Evolutionary conservation across 768 basidiomycete genomes (phyloP).

Genomic region (Asterophora parasitica): DNA sequence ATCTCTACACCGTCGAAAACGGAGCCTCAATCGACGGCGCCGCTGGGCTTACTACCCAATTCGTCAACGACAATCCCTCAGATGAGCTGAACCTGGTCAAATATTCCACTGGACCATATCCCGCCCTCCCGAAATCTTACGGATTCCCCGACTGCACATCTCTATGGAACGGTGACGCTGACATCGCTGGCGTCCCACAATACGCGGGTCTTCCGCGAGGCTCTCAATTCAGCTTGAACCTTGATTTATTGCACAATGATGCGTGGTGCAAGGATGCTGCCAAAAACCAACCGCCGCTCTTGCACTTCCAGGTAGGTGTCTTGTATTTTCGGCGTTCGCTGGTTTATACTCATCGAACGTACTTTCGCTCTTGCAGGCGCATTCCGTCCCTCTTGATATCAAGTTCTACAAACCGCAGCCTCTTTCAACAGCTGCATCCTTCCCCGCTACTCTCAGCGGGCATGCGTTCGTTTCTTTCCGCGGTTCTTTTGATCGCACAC

Average conservation of each 20-base stretch:
- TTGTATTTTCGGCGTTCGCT: too few relatives aligned
- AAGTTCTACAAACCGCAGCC: conserved; percentile 30
- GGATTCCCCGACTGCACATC: conserved; percentile 43
- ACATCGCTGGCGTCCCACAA: conserved; percentile 35
- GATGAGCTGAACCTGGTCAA: conserved; percentile 33
- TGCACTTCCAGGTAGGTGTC: conserved; percentile 34
- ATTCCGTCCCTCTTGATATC: conserved; percentile 44
- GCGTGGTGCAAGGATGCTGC: conserved; percentile 27
- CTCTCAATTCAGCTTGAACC: conserved; percentile 34
- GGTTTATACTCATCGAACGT: too few relatives aligned
- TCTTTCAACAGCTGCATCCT: conserved; percentile 11
- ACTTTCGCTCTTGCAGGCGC: conserved; percentile 38
- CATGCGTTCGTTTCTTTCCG: conserved; percentile 44
- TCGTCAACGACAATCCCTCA: conserved; percentile 43
- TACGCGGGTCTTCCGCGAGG: conserved; percentile 28
- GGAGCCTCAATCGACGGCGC: conserved; percentile 39
- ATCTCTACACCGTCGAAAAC: conserved; percentile 38
- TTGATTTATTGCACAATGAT: conserved; percentile 28
- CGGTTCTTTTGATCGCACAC: conserved; percentile 36
- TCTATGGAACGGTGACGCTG: conserved; percentile 38
- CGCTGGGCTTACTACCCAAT: conserved; percentile 31
- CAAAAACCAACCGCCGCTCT: conserved; percentile 34
- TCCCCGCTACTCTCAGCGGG: conserved; percentile 25
- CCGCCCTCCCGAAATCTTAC: conserved; percentile 20
- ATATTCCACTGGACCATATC: conserved; percentile 4